These are phyloP conservation scores for Podila horticola DNA, from an alignment of 192 early-diverging fungal species.

Conservation along the genomic window DNA sequence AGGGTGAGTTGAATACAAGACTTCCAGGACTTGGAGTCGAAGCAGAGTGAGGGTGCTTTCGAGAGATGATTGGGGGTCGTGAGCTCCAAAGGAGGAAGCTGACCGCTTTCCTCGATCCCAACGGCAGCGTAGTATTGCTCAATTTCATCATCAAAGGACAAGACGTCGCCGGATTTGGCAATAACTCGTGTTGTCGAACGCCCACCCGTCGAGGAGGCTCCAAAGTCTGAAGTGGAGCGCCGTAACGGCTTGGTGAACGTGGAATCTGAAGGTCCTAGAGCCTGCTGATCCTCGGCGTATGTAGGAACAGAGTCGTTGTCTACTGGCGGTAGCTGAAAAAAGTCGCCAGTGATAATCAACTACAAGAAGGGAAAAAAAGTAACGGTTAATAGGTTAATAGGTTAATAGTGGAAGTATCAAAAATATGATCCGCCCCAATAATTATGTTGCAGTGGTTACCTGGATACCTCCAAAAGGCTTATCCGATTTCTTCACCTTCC, in stretches of 20 bases:
- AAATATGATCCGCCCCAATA: background rate
- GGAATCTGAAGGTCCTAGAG: background rate
- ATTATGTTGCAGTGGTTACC: constrained; percentile 24
- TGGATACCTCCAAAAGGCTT: constrained; percentile 83
- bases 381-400: too few relatives aligned
- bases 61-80: background rate
- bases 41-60: constrained; percentile 58
- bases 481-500: constrained; percentile 34
- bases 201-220: background rate
- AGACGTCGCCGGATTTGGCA: background rate
- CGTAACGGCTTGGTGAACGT: background rate
- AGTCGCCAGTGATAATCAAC: constrained; percentile 72
- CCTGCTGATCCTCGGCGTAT: background rate
- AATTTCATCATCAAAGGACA: background rate
- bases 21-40: constrained; percentile 70
- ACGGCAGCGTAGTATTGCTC: background rate
- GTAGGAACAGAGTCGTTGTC: constrained; percentile 20
- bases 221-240: background rate
- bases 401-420: background rate
- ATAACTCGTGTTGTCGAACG: background rate
- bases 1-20: constrained; percentile 59
- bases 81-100: background rate
- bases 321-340: constrained; percentile 85
- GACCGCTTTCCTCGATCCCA: background rate
- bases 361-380: constrained; percentile 3